phyloP scores from a whole-genome alignment of 257 asterid genomes.

The Ballota nigra region DNA sequence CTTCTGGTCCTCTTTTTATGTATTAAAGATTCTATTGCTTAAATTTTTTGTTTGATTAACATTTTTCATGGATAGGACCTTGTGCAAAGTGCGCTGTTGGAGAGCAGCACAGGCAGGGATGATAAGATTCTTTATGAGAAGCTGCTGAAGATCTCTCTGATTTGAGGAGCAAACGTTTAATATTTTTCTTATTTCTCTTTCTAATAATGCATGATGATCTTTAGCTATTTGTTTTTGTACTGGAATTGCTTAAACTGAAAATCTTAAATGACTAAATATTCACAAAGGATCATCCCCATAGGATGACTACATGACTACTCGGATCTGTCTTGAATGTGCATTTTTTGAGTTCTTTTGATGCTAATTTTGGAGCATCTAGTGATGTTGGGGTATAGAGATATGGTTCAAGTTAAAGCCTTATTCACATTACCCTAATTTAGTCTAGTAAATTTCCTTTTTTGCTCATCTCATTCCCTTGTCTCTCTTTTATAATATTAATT shows the following conservation, averaged over 20 bases:
- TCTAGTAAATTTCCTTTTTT: background rate
- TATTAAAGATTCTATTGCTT: background rate
- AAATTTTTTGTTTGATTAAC: background rate
- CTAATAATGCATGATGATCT: background rate
- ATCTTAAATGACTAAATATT: background rate
- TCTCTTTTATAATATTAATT: no score
- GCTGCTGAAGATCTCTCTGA: slow-evolving; percentile 51
- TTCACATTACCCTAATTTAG: background rate
- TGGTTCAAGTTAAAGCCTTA: no score
- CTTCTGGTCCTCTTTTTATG: slow-evolving; percentile 1
- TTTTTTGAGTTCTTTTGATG: background rate
- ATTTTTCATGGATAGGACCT: slow-evolving; percentile 49
- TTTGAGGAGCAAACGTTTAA: slow-evolving; percentile 7
- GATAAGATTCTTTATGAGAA: slow-evolving; percentile 77
- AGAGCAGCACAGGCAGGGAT: slow-evolving; percentile 78
- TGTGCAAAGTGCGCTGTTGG: slow-evolving; percentile 81
- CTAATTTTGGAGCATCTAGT: background rate
- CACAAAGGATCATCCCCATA: background rate
- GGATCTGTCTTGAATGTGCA: background rate
- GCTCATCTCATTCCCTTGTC: no score
- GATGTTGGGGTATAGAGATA: background rate
- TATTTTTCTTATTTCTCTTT: background rate
- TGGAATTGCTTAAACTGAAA: background rate
- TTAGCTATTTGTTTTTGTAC: background rate
- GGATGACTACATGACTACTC: background rate